Base-by-base conservation (phyloP, 768 basidiomycete genomes). In the Kwoniella sp. region DNA sequence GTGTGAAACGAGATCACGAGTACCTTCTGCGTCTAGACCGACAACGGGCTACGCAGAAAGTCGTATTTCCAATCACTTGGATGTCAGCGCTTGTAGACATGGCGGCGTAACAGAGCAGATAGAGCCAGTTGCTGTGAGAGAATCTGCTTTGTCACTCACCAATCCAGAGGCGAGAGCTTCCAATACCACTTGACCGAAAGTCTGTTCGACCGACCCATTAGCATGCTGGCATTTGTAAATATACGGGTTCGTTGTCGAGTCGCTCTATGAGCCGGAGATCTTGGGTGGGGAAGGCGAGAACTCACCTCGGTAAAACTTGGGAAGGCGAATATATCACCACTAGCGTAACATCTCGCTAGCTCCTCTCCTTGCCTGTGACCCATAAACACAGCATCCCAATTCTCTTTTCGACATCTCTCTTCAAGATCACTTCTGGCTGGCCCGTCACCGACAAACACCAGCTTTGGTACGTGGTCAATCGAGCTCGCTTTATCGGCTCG, bases 101-200 rank as follows among this genome's bases (percentile, higher is more conserved):
- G n/a, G n/a, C n/a, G n/a, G n/a, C n/a, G n/a, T n/a, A n/a, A n/a
- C n/a, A n/a, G n/a, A n/a, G n/a, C n/a, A n/a, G n/a, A n/a, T n/a
- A n/a, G n/a, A n/a, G n/a, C n/a, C n/a, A n/a, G n/a, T n/a, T n/a
- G n/a, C n/a, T n/a, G n/a, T n/a, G n/a, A n/a, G n/a, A n/a, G n/a
- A n/a, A n/a, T n/a, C n/a, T n/a, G n/a, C n/a, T n/a, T n/a, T n/a
- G 13, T 33, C 40, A 60, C 72, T 65, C 21, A 71, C 72, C 33
- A 84, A 64, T 2, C 83, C 83, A 26, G 81, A 82, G 0, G 83
- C 82, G 22, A 83, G 77, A 8, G 81, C 82, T 68, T 84, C 82
- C 1, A 81, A 68, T 8, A 83, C 82, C 44, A 83, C 83, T 62
- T 84, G 83, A 19, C 83, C 78, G 53, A 79, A 77, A 15, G 77